A percentile compares a stretch with the other conserved stretches of the same genome.
Conservation (phyloP, 1,139 yeast genomes). For the Debaryomyces robertsiae region DNA sequence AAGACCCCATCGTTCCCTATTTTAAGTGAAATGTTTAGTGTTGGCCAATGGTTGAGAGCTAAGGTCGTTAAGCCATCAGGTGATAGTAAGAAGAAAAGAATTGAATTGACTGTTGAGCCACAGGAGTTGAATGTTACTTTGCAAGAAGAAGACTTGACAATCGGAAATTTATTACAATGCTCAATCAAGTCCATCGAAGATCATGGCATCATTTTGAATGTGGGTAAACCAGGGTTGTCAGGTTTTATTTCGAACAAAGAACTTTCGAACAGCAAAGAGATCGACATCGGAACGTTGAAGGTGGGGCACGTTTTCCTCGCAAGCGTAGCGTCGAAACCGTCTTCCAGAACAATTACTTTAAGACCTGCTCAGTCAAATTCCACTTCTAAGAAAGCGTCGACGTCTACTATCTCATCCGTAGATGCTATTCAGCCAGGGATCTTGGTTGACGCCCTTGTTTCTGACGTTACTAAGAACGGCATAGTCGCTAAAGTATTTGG, state of each 20-base stretch:
- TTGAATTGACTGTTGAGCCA: constrained; percentile 79
- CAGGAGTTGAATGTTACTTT: constrained; percentile 62
- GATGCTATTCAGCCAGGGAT: constrained; percentile 87
- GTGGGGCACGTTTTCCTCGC: constrained; percentile 55
- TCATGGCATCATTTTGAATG: constrained; percentile 78
- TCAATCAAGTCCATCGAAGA: constrained; percentile 83
- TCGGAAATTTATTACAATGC: constrained; percentile 72
- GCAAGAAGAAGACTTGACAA: constrained; percentile 62
- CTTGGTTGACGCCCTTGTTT: constrained; percentile 70
- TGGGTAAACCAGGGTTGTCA: constrained; percentile 57
- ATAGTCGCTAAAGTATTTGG: constrained; percentile 70
- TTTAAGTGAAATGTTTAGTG: constrained; percentile 53
- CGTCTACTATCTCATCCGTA: constrained; percentile 63
- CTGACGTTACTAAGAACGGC: constrained; percentile 64
- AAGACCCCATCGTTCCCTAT: constrained; percentile 52
- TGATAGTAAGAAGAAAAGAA: constrained; percentile 54
- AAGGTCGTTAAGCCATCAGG: constrained; percentile 55
- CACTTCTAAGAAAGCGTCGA: constrained; percentile 43
- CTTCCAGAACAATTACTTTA: constrained; percentile 65
- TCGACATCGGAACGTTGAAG: constrained; percentile 22
- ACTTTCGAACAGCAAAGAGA: constrained; percentile 28
- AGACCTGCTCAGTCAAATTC: constrained; percentile 37
- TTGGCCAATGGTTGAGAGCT: constrained; percentile 90
- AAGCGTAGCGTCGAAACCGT: constrained; percentile 44
- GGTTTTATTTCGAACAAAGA: constrained; percentile 84